Base-by-base conservation (phyloP, 2,329 filamentous ascomycete genomes). In the Talaromyces sp. region DNA sequence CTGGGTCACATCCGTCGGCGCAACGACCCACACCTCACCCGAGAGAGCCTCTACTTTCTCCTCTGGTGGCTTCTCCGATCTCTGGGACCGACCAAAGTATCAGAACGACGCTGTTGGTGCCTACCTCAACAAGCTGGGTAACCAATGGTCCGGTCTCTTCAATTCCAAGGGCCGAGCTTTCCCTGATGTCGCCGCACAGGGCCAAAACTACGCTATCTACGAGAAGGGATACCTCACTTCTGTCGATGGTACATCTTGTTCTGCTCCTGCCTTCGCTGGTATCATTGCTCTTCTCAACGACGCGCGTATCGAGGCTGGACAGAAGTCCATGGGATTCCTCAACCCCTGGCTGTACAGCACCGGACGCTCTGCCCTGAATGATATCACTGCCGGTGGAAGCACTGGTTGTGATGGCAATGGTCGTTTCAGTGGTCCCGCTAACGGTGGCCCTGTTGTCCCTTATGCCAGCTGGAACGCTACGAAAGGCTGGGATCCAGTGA, bases 211-310 rank as follows among this genome's bases (percentile, higher is more conserved):
- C 49, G 66, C 68, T 1, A 65, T 72, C 14, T 70, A 68, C 30
- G 64, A 67, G 40, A 63, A 69, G 57, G 69, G 70, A 6, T 20
- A 4, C 0, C 50, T 70, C 0, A 53, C 40, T 13, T 52, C 61
- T 7, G 64, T 74, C 3, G 70, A 72, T 22, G 76, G 75, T 11
- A 77, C 75, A 1, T 74, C 70, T 20, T 81, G 83, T 29, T 79
- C 85, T 0, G 70, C 82, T 1, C 87, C 87, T 0, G 72, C 83
- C 0, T 82, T 83, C 20, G 80, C 82, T 0, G 81, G 77, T 6
- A 75, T 88, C 43, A 73, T 89, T 36, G 75, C 81, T 1, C 76
- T 88, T 3, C 70, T 88, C 51, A 88, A 88, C 60, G 85, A 87
- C 60, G 82, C 80, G 0, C 73, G 83, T 30, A 67, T 86, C 16